A percentile compares a stretch with the other conserved stretches of the same genome.
These are phyloP conservation scores for Pluteus cervinus DNA, from an alignment of 768 basidiomycete species.

Conservation along the genomic window DNA sequence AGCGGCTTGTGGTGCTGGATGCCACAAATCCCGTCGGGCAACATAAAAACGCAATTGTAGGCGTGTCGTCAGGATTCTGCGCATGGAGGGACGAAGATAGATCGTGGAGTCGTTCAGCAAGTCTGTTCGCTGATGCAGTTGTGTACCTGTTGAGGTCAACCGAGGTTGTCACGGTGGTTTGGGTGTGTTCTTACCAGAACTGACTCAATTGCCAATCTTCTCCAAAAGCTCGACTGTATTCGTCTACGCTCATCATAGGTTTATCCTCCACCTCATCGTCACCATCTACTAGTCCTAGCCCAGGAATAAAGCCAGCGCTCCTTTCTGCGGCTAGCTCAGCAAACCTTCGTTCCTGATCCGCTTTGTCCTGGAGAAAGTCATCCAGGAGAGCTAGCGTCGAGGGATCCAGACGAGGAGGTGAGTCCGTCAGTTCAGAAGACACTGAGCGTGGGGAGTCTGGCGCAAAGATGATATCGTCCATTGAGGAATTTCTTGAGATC, in stretches of 20 bases:
- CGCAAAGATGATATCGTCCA: too few species aligned
- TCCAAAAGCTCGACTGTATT: slow-evolving; percentile 35
- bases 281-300: slow-evolving; percentile 19
- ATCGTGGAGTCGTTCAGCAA: slow-evolving; percentile 25
- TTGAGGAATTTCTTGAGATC: too few species aligned
- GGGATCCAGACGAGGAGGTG: slow-evolving; percentile 29
- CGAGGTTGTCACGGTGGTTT: slow-evolving; percentile 8
- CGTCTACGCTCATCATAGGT: slow-evolving; percentile 37
- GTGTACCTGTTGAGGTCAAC: slow-evolving; percentile 29
- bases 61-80: too few species aligned
- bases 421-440: slow-evolving; percentile 22
- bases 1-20: slow-evolving; percentile 32
- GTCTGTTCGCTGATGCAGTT: slow-evolving; percentile 30
- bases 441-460: slow-evolving; percentile 11
- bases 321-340: slow-evolving; percentile 28
- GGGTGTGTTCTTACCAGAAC: slow-evolving; percentile 35
- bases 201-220: slow-evolving; percentile 49
- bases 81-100: too few species aligned
- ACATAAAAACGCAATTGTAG: slow-evolving; percentile 38
- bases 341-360: slow-evolving; percentile 37
- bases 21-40: slow-evolving; percentile 44
- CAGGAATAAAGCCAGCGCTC: too few species aligned
- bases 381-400: slow-evolving; percentile 35
- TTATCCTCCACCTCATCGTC: slow-evolving; percentile 18
- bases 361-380: slow-evolving; percentile 31